Evolutionary conservation across 2,329 filamentous ascomycete genomes (phyloP), one percentile per base, ranked within the genome.

Genomic region (Ceratocystis smalleyi): DNA sequence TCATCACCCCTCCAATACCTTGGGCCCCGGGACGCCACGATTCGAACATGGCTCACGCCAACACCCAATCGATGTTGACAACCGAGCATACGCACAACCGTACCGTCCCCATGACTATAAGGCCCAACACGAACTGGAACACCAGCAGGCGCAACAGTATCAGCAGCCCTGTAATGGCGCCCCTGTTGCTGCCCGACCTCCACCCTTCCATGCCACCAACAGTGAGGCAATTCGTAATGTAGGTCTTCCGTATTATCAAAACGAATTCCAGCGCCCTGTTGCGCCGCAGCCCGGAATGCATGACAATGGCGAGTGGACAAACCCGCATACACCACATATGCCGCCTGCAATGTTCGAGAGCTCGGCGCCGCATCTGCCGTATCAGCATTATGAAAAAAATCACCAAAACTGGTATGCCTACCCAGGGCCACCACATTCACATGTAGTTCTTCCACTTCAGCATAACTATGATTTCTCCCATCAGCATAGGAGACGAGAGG

Each of bases 261-360:
- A 61, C 32, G 43, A 24, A 43, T 15, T 43, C 24, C n/a, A 5
- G 22, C 24, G 47, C 1, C 64, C 57, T 17, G 30, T 45, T 10
- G 40, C 65, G 0, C 65, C 65, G n/a, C 55, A 55, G 10, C 65
- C 65, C n/a, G 65, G 65, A 8, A 51, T 63, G 47, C 61, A 66
- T 2, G 65, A 66, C 24, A 64, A 61, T 35, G 65, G 65, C 6
- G 15, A 59, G 7, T 66, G 65, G 65, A n/a, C 15, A 7, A 55
- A 66, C 22, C 55, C 43, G 15, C 45, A 63, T 15, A 51, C 61
- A 60, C 27, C 22, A 12, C 43, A 62, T 8, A 10, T 7, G n/a
- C 49, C 64, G 2, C 32, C 19, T 4, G 10, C 24, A 12, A 17
- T 45, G 0, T 59, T 19, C 19, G 40, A 22, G 43, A 61, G n/a